phyloP scores from a whole-genome alignment of 164 flowering plant genomes.

The Protea cynaroides region DNA sequence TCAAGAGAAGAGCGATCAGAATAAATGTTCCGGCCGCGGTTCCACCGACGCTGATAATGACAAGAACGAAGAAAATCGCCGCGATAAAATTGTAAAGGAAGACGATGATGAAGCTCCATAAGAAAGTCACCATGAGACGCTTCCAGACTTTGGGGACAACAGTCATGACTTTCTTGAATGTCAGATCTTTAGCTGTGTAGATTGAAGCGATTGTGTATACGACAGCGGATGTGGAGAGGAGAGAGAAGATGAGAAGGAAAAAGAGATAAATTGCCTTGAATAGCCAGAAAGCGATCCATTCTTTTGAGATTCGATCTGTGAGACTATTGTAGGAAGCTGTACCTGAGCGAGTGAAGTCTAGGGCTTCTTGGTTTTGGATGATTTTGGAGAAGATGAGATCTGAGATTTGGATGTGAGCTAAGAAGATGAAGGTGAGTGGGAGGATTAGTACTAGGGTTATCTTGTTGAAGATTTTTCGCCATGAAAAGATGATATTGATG shows the following conservation, averaged over 20 bases:
- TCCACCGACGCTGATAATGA: neutral
- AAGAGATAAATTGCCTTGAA: conserved; percentile 29
- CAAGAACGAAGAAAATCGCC: conserved; percentile 7
- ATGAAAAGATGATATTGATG: conserved; percentile 34
- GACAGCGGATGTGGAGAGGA: conserved; percentile 38
- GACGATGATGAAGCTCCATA: conserved; percentile 27
- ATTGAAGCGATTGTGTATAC: conserved; percentile 46
- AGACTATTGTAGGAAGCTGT: conserved; percentile 8
- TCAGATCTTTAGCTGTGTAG: conserved; percentile 33
- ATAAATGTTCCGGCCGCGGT: neutral
- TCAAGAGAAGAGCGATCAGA: conserved; percentile 12
- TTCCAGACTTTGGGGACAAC: conserved; percentile 59
- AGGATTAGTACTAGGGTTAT: conserved; percentile 54
- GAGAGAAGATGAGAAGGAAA: conserved; percentile 27
- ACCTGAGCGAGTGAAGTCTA: conserved; percentile 5
- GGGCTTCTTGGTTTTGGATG: conserved; percentile 14
- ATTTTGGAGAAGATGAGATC: conserved; percentile 27
- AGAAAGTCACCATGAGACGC: conserved; percentile 47
- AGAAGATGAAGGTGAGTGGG: conserved; percentile 54
- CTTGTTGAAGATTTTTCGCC: conserved; percentile 41
- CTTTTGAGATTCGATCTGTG: conserved; percentile 19
- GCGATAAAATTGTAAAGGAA: conserved; percentile 28
- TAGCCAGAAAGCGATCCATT: conserved; percentile 23
- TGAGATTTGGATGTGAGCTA: conserved; percentile 40
- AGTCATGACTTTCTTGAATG: conserved; percentile 34